A percentile compares a stretch with the other conserved stretches of the same genome.
Conservation (phyloP, 805 yeast species). For the Candida vaughaniae region DNA sequence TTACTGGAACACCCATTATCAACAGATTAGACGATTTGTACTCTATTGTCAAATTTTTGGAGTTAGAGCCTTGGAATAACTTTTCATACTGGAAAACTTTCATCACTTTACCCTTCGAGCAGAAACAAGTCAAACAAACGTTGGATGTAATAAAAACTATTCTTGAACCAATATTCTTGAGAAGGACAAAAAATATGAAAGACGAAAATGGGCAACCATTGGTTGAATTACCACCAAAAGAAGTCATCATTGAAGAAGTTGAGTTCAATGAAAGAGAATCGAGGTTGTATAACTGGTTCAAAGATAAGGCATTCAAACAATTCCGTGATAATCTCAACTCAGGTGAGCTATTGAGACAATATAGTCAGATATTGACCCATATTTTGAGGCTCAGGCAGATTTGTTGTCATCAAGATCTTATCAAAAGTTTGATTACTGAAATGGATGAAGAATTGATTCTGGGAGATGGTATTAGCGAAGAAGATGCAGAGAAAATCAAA, state of each 20-base stretch:
- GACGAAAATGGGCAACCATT: slow-evolving; percentile 69
- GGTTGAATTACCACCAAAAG: slow-evolving; percentile 75
- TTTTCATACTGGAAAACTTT: slow-evolving; percentile 85
- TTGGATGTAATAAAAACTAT: slow-evolving; percentile 82
- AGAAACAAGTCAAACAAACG: slow-evolving; percentile 66
- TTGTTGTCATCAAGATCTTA: slow-evolving; percentile 78
- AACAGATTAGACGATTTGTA: slow-evolving; percentile 85
- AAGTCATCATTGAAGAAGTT: slow-evolving; percentile 65
- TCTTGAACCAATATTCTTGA: slow-evolving; percentile 74
- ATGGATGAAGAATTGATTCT: slow-evolving; percentile 39
- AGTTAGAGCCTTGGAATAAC: slow-evolving; percentile 88
- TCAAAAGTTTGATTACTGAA: slow-evolving; percentile 51
- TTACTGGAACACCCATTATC: slow-evolving; percentile 93
- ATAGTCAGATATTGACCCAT: slow-evolving; percentile 78
- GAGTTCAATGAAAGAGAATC: slow-evolving; percentile 66
- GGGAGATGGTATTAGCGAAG: slow-evolving; percentile 1
- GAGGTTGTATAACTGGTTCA: slow-evolving; percentile 65
- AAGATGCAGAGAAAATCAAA: slow-evolving; percentile 11
- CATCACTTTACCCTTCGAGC: slow-evolving; percentile 79
- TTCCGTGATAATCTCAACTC: slow-evolving; percentile 56
- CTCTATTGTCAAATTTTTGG: slow-evolving; percentile 69
- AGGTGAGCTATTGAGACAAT: slow-evolving; percentile 71
- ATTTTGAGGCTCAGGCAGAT: slow-evolving; percentile 81
- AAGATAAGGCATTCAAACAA: slow-evolving; percentile 61
- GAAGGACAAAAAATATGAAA: slow-evolving; percentile 86